These are phyloP conservation scores for Graphilbum ipis-grandicollis DNA, from an alignment of 2,329 filamentous ascomycete genomes.

Conservation along the genomic window DNA sequence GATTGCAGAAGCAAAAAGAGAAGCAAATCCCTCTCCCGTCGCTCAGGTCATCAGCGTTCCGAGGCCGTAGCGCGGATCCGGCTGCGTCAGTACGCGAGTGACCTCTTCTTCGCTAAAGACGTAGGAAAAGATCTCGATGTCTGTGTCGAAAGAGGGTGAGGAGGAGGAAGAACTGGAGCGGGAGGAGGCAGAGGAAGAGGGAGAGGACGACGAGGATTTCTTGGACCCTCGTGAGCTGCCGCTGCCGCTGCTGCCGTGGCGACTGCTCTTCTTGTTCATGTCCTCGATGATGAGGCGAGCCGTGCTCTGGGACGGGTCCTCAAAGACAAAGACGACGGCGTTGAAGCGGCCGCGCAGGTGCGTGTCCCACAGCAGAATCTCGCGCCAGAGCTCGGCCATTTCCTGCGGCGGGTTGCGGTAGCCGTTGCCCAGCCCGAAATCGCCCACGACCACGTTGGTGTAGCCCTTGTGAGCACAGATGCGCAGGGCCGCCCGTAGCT, in stretches of 20 bases:
- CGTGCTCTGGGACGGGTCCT: slow-evolving; percentile 36
- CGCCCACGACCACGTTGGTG: slow-evolving; percentile 40
- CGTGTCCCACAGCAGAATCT: slow-evolving; percentile 43
- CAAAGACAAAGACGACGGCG: slow-evolving; percentile 47
- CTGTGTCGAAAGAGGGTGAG: slow-evolving; percentile 22
- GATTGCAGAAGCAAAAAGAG: neutral
- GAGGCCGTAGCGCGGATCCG: slow-evolving; percentile 36
- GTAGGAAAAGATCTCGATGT: slow-evolving; percentile 34
- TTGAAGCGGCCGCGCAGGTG: slow-evolving; percentile 44
- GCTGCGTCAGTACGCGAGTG: slow-evolving; percentile 28
- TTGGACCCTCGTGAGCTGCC: slow-evolving; percentile 2
- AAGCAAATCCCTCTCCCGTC: neutral
- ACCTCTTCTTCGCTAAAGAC: slow-evolving; percentile 35
- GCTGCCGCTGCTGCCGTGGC: slow-evolving; percentile 11
- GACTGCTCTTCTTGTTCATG: slow-evolving; percentile 29
- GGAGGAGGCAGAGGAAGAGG: slow-evolving; percentile 12
- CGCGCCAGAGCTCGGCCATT: slow-evolving; percentile 48
- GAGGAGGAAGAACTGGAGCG: slow-evolving; percentile 4
- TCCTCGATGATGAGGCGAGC: slow-evolving; percentile 35
- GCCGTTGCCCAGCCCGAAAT: slow-evolving; percentile 46
- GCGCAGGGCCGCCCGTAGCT: slow-evolving; percentile 52
- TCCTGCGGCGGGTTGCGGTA: slow-evolving; percentile 48
- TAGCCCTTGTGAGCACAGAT: slow-evolving; percentile 48
- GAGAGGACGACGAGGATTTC: slow-evolving; percentile 11
- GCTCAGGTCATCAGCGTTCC: slow-evolving; percentile 27